phyloP scores from a whole-genome alignment of 78 protist genomes.

The Dictyostelium citrinum region DNA sequence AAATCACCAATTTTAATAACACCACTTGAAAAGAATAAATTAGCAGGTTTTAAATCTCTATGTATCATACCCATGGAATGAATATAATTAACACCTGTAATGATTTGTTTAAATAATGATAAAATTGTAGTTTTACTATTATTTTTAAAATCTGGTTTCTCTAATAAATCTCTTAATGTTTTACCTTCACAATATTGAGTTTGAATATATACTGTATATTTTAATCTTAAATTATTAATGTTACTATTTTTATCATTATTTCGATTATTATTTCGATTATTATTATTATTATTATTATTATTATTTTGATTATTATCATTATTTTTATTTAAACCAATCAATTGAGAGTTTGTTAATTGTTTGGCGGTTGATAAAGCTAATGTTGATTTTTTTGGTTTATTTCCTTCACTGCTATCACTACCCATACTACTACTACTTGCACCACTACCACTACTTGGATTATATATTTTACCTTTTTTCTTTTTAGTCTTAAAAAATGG shows the following conservation, averaged over 20 bases:
- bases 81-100: slow-evolving; percentile 36
- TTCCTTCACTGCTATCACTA: background rate
- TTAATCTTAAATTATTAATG: background rate
- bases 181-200: slow-evolving; percentile 68
- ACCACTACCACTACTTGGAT: background rate
- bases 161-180: slow-evolving; percentile 36
- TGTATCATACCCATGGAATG: slow-evolving; percentile 34
- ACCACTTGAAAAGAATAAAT: slow-evolving; percentile 20
- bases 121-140: background rate
- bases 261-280: background rate
- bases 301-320: background rate
- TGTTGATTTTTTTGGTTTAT: background rate
- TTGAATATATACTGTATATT: slow-evolving; percentile 37
- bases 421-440: background rate
- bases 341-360: background rate
- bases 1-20: slow-evolving; percentile 75
- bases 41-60: slow-evolving; percentile 74
- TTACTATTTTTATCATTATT: background rate
- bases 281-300: no score
- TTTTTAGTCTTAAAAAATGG: background rate
- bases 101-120: slow-evolving; percentile 37
- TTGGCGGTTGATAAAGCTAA: background rate
- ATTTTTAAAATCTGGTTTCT: background rate
- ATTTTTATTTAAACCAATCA: background rate
- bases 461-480: background rate